Evolutionary conservation across 306 rosid species (phyloP), one percentile per base, ranked within the genome.

Genomic region (Dryas octopetala): DNA sequence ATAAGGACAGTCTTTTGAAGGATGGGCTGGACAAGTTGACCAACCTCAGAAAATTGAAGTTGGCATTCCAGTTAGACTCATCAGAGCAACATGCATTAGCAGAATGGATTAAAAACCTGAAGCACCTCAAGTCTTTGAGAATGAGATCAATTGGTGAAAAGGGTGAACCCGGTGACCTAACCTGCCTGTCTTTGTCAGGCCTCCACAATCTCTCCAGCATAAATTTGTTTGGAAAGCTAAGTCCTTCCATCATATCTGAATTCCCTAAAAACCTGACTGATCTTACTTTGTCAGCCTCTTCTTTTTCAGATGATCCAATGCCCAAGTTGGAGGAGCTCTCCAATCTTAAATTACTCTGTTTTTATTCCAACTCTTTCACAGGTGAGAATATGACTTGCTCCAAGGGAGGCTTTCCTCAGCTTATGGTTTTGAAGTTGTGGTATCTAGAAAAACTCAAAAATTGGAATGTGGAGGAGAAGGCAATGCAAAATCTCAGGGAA

Each of bases 201-300:
- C 54, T 85, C 32, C 23, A 46, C 53, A 67, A 62, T 5, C 81
- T 86, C 55, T 62, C 80, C 44, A 83, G 62, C 78, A 64, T 86
- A 7, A 62, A 64, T 8, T 63, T 83, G 69, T 80, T 57, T 53
- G 85, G 87, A 19, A 50, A 10, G 17, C 61, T 82, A 70, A 5
- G 10, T 54, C 69, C 59, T 46, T 47, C 38, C 57, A 5, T 47
- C 0, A 16, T 51, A 4, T 49, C 54, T 7, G 7, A 19, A 7
- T 67, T 81, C 15, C 85, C 85, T 0, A 4, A 41, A 54, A 81
- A 40, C 51, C 81, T 81, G 5, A 67, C 83, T 48, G 67, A 78
- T 54, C 82, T 85, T 69, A 79, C 82, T 51, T 79, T 85, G 69
- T 82, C 89, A 40, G 80, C 84, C 46, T 79, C 89, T 44, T 7